Evolutionary conservation across 1,284 basidiomycete genomes (phyloP), one percentile per base, ranked within the genome.

Genomic region (Psilocybe mexicana): DNA sequence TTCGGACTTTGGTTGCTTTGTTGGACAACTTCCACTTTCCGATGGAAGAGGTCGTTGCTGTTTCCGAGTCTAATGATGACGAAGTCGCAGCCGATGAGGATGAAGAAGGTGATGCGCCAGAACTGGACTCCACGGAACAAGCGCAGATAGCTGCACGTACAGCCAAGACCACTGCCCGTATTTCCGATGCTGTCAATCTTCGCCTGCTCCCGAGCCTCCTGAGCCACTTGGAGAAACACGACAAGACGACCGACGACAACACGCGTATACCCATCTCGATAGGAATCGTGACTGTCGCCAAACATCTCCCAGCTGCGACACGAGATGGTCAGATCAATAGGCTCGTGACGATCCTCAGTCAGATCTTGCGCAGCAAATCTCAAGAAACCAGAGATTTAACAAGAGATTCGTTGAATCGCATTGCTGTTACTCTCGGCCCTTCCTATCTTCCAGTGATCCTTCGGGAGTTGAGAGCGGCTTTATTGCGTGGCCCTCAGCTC

Each of bases 1-100:
- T 98, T n/a, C 86, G 97, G 33, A 82, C 92, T 0, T 81, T 98
- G 10, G 92, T 98, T 6, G 80, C 92, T 0, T 76, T 98, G 10
- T 79, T 99, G 54, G 93, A 97, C 69, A 88, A 89, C 68, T 99
- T 99, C 79, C 93, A 94, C 69, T 99, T 99, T 69, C 81, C 85
- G 8, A 87, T 93, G 86, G 86, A 85, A 52, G 81, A 84, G 18
- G 67, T 72, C 0, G 68, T 78, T 8, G 60, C 59, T 30, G 61
- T 54, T 25, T 52, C 59, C 8, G 66, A 68, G 42, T 68, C 70
- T 3, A 62, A 59, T 5, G 67, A 64, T n/a, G 70, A 69, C 0
- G 74, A 71, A 18, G 75, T 70, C 14, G 70, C 59, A 0, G 69
- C 69, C 25, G 74, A 72, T 5, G 72, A 68, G 1, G 71, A 68